A percentile compares a stretch with the other conserved stretches of the same genome.
phyloP scores from a whole-genome alignment of 139 green algal species.

The Pseudopediastrum boryanum region DNA sequence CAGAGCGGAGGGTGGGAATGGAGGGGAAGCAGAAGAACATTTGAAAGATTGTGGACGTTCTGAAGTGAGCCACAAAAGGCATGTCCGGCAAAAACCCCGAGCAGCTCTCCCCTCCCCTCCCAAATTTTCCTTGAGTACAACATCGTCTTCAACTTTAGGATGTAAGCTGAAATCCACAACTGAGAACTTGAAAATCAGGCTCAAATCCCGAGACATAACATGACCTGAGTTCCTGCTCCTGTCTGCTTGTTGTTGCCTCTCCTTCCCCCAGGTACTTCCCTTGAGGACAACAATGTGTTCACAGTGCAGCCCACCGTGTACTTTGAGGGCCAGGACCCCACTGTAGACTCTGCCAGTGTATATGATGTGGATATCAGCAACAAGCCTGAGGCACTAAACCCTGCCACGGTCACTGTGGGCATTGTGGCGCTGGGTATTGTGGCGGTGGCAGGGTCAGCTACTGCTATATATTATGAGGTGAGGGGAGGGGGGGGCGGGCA shows the following conservation, averaged over 20 bases:
- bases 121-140: too few species aligned
- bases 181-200: too few species aligned
- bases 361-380: constrained; percentile 19
- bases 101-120: too few species aligned
- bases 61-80: too few species aligned
- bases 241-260: constrained; percentile 4
- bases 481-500: background rate
- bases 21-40: too few species aligned
- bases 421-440: constrained; percentile 59
- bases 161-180: too few species aligned
- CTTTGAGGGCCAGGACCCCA: constrained; percentile 77
- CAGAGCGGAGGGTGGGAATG: too few species aligned
- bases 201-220: too few species aligned
- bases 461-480: constrained; percentile 68
- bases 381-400: constrained; percentile 42
- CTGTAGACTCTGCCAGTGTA: constrained; percentile 37
- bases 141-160: too few species aligned
- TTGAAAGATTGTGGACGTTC: too few species aligned
- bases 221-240: too few species aligned
- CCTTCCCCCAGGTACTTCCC: constrained; percentile 76
- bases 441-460: constrained; percentile 65
- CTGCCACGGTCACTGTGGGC: constrained; percentile 44
- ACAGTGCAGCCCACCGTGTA: constrained; percentile 84
- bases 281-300: constrained; percentile 97
- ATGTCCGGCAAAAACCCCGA: too few species aligned